Conservation (phyloP, 2,329 filamentous ascomycete genomes). For the Talaromyces sp. region DNA sequence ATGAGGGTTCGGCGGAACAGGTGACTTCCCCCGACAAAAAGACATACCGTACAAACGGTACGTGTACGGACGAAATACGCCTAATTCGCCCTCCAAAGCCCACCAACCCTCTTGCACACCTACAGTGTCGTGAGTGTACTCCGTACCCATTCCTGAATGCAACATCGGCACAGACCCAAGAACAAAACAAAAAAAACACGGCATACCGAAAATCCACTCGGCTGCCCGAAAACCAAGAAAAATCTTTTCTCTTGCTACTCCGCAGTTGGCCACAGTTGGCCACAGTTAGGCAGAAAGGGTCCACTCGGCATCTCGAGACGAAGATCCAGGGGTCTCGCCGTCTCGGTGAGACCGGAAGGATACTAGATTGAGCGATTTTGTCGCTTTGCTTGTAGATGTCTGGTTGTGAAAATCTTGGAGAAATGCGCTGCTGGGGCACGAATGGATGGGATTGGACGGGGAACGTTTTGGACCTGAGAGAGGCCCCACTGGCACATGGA, state of each 20-base stretch:
- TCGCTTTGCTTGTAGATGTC: not conserved
- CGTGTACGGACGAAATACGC: not conserved
- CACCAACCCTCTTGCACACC: not conserved
- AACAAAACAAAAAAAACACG: not conserved
- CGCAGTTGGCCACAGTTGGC: not conserved
- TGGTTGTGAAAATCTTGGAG: not conserved
- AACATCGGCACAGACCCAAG: not conserved
- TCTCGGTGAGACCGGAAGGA: not conserved
- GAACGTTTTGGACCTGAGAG: not conserved
- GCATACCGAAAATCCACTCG: slow-evolving; percentile 13
- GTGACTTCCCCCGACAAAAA: not conserved
- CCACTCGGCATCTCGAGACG: not conserved
- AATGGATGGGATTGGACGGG: not conserved
- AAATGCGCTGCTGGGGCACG: not conserved
- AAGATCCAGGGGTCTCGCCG: not conserved
- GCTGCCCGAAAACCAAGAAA: slow-evolving; percentile 7
- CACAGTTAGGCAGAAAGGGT: not conserved
- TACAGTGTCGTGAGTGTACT: too few species aligned
- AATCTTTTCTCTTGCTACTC: not conserved
- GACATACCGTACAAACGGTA: not conserved
- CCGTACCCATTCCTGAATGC: not conserved
- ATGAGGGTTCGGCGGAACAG: slow-evolving; percentile 1
- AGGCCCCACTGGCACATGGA: not conserved
- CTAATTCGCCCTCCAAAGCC: not conserved
- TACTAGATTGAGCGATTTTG: not conserved